Conservation (phyloP, 139 green algal species). For the Pseudopediastrum boryanum region DNA sequence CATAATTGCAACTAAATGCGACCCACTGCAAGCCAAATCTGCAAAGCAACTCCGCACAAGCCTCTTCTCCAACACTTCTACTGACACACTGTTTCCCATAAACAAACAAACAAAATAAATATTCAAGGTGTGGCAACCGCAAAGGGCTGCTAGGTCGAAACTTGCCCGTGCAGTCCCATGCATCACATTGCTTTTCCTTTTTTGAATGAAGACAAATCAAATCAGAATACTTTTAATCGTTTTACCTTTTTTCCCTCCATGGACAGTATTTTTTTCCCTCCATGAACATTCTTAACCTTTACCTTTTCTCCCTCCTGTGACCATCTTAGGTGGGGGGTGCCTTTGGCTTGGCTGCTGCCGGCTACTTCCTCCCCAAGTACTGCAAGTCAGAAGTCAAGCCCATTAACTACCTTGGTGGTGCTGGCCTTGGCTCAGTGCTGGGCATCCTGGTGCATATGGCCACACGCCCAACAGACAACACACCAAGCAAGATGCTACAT, state of each 20-base stretch:
- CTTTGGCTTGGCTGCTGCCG: neutral
- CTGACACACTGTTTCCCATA: too few relatives aligned
- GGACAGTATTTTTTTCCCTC: too few relatives aligned
- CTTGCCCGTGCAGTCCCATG: neutral
- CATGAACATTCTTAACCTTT: too few relatives aligned
- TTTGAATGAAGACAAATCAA: neutral
- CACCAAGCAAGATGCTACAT: conserved; percentile 39
- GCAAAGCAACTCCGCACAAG: too few relatives aligned
- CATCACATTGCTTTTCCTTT: neutral
- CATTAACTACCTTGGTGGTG: conserved; percentile 42
- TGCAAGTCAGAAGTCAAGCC: conserved; percentile 11
- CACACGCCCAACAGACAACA: conserved; percentile 31
- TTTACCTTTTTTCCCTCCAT: neutral
- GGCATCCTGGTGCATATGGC: conserved; percentile 51
- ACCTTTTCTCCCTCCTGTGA: neutral
- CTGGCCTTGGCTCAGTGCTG: conserved; percentile 36
- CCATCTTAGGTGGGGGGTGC: neutral
- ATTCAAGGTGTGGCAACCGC: too few relatives aligned
- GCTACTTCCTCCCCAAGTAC: neutral
- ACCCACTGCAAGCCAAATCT: too few relatives aligned
- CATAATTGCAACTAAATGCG: too few relatives aligned
- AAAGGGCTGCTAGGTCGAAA: neutral
- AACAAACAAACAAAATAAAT: too few relatives aligned
- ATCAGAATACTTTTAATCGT: neutral
- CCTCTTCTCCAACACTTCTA: too few relatives aligned